A percentile compares a stretch with the other conserved stretches of the same genome.
These are phyloP conservation scores for Fusarium praegraminearum DNA, from an alignment of 2,329 filamentous ascomycete species.

Conservation along the genomic window DNA sequence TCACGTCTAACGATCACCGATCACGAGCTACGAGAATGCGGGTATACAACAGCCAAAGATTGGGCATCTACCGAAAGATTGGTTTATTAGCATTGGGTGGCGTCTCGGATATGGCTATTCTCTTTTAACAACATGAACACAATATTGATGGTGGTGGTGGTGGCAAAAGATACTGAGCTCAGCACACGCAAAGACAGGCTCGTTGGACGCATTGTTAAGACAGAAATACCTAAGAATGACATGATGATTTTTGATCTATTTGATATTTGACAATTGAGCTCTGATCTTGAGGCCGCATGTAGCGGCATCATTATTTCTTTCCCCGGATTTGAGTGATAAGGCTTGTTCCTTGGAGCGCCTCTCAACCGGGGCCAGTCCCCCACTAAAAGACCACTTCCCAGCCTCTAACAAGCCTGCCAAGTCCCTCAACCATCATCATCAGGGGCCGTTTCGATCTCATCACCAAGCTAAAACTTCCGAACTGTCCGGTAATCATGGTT, in stretches of 20 bases:
- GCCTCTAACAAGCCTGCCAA: slow-evolving; percentile 32
- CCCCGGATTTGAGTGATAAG: slow-evolving; percentile 34
- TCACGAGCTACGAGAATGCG: slow-evolving; percentile 1
- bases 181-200: slow-evolving; percentile 1
- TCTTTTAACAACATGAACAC: slow-evolving; percentile 16
- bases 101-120: slow-evolving; percentile 32
- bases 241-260: slow-evolving; percentile 5
- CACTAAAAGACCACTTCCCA: slow-evolving; percentile 35
- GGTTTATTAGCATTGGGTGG: slow-evolving; percentile 46
- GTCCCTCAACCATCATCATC: slow-evolving; percentile 35
- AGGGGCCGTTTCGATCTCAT: slow-evolving; percentile 30
- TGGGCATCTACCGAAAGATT: slow-evolving; percentile 34
- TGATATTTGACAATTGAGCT: neutral
- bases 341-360: slow-evolving; percentile 14
- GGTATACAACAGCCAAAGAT: slow-evolving; percentile 25
- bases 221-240: slow-evolving; percentile 19
- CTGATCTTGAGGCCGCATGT: neutral
- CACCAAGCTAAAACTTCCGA: slow-evolving; percentile 24
- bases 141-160: slow-evolving; percentile 15
- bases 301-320: neutral
- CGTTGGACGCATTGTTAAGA: neutral
- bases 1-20: neutral
- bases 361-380: slow-evolving; percentile 21
- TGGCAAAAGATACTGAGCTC: neutral
- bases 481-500: slow-evolving; percentile 45